Percentiles rank a stretch among this genome's conserved stretches.
phyloP scores from a whole-genome alignment of 306 rosid species.

The Casuarina cunninghamiana region DNA sequence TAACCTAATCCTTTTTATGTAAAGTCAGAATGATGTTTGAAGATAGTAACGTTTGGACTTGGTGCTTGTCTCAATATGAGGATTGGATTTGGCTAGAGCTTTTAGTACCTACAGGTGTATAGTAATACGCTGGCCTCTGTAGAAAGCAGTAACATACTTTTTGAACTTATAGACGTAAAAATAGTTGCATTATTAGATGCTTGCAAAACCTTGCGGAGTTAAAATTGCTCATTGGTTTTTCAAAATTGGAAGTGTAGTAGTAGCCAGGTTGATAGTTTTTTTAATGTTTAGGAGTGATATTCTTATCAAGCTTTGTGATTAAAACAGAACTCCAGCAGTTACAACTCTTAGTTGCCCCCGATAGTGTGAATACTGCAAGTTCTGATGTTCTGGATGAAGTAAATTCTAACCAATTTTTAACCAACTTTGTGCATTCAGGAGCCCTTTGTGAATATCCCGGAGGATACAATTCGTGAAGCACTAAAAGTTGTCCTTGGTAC shows the following conservation, averaged over 20 bases:
- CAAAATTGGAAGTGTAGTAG: not conserved
- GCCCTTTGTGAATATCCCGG: constrained; percentile 94
- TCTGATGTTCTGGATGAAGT: constrained; percentile 3
- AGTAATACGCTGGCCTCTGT: not conserved
- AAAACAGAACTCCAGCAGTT: not conserved
- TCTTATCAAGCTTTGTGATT: not conserved
- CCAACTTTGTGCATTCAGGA: constrained; percentile 56
- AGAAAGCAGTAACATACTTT: not conserved
- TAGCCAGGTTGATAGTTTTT: not conserved
- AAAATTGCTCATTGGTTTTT: constrained; percentile 4
- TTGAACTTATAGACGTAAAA: not conserved
- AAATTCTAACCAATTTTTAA: constrained; percentile 6
- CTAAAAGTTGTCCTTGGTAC: constrained; percentile 91
- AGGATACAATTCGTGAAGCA: constrained; percentile 85
- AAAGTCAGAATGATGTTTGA: not conserved
- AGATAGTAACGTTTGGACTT: not conserved
- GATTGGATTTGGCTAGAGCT: not conserved
- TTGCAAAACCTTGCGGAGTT: not conserved
- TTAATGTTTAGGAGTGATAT: not conserved
- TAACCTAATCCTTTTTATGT: not conserved
- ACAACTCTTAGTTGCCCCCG: constrained; percentile 1
- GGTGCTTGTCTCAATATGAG: not conserved
- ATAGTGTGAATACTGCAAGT: not conserved
- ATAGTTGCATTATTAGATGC: not conserved
- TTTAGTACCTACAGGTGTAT: not conserved